phyloP scores from a whole-genome alignment of 441 rosid genomes.

The Erodium moschatum region DNA sequence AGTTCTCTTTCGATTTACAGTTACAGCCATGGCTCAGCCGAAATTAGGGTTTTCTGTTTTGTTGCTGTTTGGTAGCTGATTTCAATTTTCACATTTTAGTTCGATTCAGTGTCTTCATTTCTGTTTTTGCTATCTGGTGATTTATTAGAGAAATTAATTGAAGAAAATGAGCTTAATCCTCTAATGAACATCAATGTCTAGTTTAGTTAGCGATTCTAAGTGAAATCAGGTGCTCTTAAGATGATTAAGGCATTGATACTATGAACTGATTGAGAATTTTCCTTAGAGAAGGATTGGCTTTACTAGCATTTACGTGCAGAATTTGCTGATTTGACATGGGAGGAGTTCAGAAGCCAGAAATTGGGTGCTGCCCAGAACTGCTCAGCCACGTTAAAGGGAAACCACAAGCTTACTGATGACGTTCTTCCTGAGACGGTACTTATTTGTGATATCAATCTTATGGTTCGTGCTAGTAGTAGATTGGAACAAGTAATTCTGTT shows the following conservation, averaged over 20 bases:
- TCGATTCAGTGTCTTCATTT: neutral
- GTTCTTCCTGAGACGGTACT: slow-evolving; percentile 49
- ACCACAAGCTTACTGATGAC: slow-evolving; percentile 54
- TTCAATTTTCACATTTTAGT: neutral
- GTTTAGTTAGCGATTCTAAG: neutral
- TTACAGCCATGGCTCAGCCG: neutral
- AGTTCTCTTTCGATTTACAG: neutral
- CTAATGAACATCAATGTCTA: neutral
- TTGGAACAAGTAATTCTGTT: neutral
- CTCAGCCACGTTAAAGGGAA: slow-evolving; percentile 81
- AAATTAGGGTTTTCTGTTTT: neutral
- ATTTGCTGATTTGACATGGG: slow-evolving; percentile 85
- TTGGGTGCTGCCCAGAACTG: slow-evolving; percentile 93
- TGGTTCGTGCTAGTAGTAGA: neutral
- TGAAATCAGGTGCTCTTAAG: neutral
- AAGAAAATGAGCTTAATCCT: neutral
- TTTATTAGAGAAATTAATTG: neutral
- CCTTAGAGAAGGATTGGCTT: neutral
- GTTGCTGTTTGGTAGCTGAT: slow-evolving; percentile 3
- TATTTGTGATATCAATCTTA: neutral
- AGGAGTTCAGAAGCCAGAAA: slow-evolving; percentile 69
- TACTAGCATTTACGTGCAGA: slow-evolving; percentile 30
- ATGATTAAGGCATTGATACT: neutral
- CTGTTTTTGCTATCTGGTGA: neutral
- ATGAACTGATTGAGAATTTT: neutral